A percentile compares a stretch with the other conserved stretches of the same genome.
These are phyloP conservation scores for Camelina laxa DNA, from an alignment of 345 rosid species.

Conservation along the genomic window DNA sequence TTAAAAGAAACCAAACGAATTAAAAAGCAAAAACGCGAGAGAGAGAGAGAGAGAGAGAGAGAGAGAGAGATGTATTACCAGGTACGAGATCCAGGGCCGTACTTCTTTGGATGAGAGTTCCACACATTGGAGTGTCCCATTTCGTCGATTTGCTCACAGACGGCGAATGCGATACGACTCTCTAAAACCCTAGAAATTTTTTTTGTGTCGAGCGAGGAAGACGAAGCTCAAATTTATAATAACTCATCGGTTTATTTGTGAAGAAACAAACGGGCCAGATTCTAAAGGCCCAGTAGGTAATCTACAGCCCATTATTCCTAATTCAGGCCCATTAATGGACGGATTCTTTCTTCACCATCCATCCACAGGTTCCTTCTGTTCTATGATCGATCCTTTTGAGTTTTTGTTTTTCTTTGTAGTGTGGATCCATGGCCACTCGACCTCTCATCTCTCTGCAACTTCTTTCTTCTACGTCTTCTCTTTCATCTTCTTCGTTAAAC, in stretches of 20 bases:
- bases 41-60: neutral
- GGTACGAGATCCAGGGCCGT: slow-evolving; percentile 63
- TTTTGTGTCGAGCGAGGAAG: neutral
- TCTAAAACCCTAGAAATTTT: slow-evolving; percentile 28
- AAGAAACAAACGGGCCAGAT: neutral
- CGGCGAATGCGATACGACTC: slow-evolving; percentile 19
- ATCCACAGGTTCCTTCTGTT: neutral
- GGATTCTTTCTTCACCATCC: slow-evolving; percentile 32
- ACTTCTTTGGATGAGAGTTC: slow-evolving; percentile 63
- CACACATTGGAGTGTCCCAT: slow-evolving; percentile 65
- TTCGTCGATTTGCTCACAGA: neutral
- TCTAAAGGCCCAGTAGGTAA: neutral
- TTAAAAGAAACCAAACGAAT: neutral
- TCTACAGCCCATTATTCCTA: too few species aligned
- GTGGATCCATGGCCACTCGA: slow-evolving; percentile 64
- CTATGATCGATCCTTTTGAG: slow-evolving; percentile 9
- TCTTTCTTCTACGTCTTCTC: slow-evolving; percentile 13
- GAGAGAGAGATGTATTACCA: slow-evolving; percentile 39
- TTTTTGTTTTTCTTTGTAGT: neutral
- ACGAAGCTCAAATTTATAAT: neutral
- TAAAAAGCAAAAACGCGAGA: neutral
- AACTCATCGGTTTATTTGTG: neutral
- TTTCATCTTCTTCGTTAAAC: slow-evolving; percentile 42
- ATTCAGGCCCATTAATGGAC: neutral
- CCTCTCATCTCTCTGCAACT: slow-evolving; percentile 36